phyloP scores from a whole-genome alignment of 768 basidiomycete species.

The Leccinellum rugosiceps region DNA sequence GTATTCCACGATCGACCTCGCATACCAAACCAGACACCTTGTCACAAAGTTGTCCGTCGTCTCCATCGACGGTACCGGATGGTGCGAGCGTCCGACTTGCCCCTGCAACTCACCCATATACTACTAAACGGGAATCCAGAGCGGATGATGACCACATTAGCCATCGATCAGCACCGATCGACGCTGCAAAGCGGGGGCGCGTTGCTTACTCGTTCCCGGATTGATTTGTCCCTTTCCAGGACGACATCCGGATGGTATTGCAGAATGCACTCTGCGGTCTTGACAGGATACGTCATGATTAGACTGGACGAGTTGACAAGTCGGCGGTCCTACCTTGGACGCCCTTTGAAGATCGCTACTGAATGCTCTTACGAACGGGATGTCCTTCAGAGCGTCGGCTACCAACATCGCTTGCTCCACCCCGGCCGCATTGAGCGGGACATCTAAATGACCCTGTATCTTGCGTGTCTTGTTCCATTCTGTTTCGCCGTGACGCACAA shows the following conservation, averaged over 20 bases:
- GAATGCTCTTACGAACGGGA: conserved; percentile 58
- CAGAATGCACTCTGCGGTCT: conserved; percentile 71
- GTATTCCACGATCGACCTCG: conserved; percentile 38
- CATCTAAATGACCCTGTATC: conserved; percentile 77
- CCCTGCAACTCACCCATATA: conserved; percentile 65
- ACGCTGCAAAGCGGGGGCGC: neutral
- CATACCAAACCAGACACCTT: conserved; percentile 66
- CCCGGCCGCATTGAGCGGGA: conserved; percentile 60
- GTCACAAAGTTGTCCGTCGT: conserved; percentile 36
- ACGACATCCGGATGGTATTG: conserved; percentile 45
- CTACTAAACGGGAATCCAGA: conserved; percentile 31
- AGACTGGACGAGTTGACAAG: neutral
- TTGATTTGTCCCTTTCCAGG: conserved; percentile 41
- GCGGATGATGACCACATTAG: neutral
- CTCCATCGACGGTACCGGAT: conserved; percentile 24
- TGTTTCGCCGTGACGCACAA: conserved; percentile 80
- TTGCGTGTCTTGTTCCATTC: conserved; percentile 58
- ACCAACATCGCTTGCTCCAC: conserved; percentile 54
- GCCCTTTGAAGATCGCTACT: conserved; percentile 75
- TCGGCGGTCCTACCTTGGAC: conserved; percentile 45
- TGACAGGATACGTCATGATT: neutral
- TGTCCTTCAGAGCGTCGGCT: conserved; percentile 49
- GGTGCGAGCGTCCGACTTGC: conserved; percentile 14
- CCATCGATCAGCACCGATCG: neutral
- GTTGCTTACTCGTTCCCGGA: conserved; percentile 63